A percentile compares a stretch with the other conserved stretches of the same genome.
These are phyloP conservation scores for Aspergillus felis DNA, from an alignment of 2,329 filamentous ascomycete species.

Conservation along the genomic window DNA sequence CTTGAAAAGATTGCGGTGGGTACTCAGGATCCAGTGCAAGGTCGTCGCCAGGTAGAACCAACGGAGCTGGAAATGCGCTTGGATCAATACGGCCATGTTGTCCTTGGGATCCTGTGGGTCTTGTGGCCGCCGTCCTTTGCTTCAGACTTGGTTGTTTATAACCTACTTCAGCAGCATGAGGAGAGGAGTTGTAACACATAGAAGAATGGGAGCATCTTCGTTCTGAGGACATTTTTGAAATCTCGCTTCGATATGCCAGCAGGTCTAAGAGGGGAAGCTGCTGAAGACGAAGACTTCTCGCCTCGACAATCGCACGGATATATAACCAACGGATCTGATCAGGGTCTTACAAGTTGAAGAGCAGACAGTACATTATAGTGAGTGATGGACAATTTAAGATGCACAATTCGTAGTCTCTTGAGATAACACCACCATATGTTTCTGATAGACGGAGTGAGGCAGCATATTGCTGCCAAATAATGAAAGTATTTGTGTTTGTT, in stretches of 20 bases:
- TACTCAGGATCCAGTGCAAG: slow-evolving; percentile 52
- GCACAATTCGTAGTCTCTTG: no score
- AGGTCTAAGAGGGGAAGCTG: no score
- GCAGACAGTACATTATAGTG: no score
- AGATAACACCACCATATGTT: no score
- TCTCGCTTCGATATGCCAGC: no score
- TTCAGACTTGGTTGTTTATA: slow-evolving; percentile 27
- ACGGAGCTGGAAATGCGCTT: slow-evolving; percentile 52
- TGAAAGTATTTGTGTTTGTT: background rate
- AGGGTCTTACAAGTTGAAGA: no score
- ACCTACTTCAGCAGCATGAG: slow-evolving; percentile 32
- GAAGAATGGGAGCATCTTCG: slow-evolving; percentile 4
- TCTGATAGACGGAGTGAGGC: background rate
- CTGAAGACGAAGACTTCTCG: no score
- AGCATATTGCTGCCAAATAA: background rate
- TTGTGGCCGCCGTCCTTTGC: slow-evolving; percentile 21
- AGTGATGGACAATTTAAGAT: no score
- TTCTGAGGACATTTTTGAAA: background rate
- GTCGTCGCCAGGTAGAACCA: slow-evolving; percentile 59
- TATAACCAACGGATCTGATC: no score
- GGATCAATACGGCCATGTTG: slow-evolving; percentile 1
- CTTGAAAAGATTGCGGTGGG: slow-evolving; percentile 50
- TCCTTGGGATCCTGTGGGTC: background rate
- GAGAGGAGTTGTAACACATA: slow-evolving; percentile 19
- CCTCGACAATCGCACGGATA: no score